These are phyloP conservation scores for Pseudogymnoascus sp. DNA, from an alignment of 2,329 filamentous ascomycete species.

Conservation along the genomic window DNA sequence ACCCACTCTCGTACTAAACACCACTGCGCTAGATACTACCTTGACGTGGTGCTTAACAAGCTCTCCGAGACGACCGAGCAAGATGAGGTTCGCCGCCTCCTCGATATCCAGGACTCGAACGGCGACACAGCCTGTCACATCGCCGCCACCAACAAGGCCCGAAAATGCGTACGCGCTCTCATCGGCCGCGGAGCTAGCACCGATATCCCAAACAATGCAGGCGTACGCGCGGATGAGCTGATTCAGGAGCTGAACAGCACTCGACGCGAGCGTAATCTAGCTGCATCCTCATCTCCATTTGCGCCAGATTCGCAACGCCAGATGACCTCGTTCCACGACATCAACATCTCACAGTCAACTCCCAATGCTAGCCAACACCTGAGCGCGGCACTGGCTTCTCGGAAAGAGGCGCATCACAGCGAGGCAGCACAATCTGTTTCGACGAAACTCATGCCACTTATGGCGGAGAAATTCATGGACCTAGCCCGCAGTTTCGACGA, in stretches of 20 bases:
- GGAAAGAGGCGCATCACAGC: conserved; percentile 39
- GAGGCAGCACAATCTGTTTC: conserved; percentile 63
- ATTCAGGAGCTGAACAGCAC: conserved; percentile 68
- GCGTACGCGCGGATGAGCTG: conserved; percentile 76
- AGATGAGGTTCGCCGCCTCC: conserved; percentile 65
- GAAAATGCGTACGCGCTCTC: conserved; percentile 79
- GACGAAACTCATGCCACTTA: conserved; percentile 58
- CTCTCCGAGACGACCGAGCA: conserved; percentile 71
- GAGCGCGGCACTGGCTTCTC: conserved; percentile 5
- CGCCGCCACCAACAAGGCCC: conserved; percentile 72
- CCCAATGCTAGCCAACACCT: conserved; percentile 15
- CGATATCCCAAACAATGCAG: conserved; percentile 73
- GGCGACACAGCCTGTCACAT: conserved; percentile 80
- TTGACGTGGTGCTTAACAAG: conserved; percentile 83
- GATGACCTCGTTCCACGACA: conserved; percentile 44
- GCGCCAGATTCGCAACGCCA: conserved; percentile 53
- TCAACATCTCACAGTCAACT: conserved; percentile 26
- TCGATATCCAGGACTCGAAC: conserved; percentile 76
- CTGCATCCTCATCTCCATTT: conserved; percentile 66
- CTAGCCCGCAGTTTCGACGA: conserved; percentile 65
- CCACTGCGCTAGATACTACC: conserved; percentile 84
- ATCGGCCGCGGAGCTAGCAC: conserved; percentile 73
- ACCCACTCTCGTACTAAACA: conserved; percentile 78
- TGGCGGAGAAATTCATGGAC: conserved; percentile 65
- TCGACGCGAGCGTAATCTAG: conserved; percentile 53